phyloP scores from a whole-genome alignment of 1,284 basidiomycete species.

The Ustilago sp. region DNA sequence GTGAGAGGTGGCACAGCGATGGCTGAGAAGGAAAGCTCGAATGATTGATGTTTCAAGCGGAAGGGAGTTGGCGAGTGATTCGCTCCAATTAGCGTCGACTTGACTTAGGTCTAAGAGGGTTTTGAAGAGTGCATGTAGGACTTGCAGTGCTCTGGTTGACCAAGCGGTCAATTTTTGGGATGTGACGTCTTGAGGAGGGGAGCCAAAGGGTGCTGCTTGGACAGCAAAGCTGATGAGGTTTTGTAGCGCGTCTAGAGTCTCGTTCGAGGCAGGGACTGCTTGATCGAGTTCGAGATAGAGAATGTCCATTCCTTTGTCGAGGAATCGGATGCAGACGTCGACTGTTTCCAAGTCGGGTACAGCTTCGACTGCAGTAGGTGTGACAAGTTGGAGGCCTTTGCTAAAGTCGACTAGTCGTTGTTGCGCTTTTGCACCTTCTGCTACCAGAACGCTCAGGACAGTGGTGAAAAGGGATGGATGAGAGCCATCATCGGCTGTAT shows the following conservation, averaged over 20 bases:
- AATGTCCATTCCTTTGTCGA: constrained; percentile 48
- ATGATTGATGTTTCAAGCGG: constrained; percentile 18
- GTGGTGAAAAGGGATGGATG: constrained; percentile 18
- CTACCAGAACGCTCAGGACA: constrained; percentile 18
- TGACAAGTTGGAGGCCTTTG: constrained; percentile 36
- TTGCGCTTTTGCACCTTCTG: constrained; percentile 28
- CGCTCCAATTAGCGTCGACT: constrained; percentile 48
- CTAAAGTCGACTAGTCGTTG: constrained; percentile 37
- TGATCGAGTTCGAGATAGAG: constrained; percentile 40
- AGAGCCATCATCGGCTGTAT: constrained; percentile 5
- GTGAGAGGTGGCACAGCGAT: constrained; percentile 16
- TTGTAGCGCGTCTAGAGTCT: constrained; percentile 23
- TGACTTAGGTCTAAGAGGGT: constrained; percentile 45
- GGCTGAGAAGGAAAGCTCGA: constrained; percentile 33
- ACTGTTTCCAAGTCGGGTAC: constrained; percentile 43
- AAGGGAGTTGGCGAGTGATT: constrained; percentile 31
- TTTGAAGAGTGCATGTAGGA: constrained; percentile 45
- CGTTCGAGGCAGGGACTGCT: constrained; percentile 23
- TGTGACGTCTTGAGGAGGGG: neutral
- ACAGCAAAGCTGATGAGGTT: constrained; percentile 30
- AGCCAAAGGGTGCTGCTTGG: constrained; percentile 29
- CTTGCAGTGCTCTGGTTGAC: constrained; percentile 29
- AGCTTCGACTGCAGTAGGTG: constrained; percentile 19
- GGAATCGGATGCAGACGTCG: constrained; percentile 44
- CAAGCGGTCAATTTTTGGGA: neutral